Evolutionary conservation across 495 filamentous ascomycete genomes (phyloP), one percentile per base, ranked within the genome.

Genomic region (Wilcoxina mikolae): DNA sequence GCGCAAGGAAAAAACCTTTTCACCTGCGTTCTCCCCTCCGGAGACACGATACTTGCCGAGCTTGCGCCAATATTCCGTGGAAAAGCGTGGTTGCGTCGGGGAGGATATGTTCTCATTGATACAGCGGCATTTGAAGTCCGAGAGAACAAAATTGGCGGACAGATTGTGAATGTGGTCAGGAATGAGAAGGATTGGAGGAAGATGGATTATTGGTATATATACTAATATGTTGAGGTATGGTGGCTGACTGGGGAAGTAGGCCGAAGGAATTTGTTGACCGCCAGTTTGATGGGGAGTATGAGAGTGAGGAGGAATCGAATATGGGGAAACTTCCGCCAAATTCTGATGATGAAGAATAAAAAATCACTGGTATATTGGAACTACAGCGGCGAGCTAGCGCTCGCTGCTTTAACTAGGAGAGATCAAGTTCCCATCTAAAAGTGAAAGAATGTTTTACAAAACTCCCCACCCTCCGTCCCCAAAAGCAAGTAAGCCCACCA

Each of bases 151-250:
- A 74, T 95, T 7, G 73, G 76, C 45, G 91, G 89, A 15, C 85
- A 94, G 68, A 94, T 98, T 64, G 74, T 93, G 60, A 95, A 95
- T 65, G 79, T 98, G 10, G 87, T 98, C 35, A 72, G 84, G 45
- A 84, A 94, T 64, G 91, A 95, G 71, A 91, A 84, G 71, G 73
- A 72, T 29, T 98, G 91, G 91, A 79, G 89, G 56, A 93, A 90
- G 70, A 78, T 82, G 70, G 63, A 71, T n/a, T 98, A 87, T 64
- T 96, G 91, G 91, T 93, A 62, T 60, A 76, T 70, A 58, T 38
- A 22, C n/a, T 35, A 5, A 35, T 7, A 7, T 33, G 26, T 57
- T 48, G 45, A 22, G 24, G n/a, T 1, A 17, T 26, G 31, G 23
- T 4, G 10, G 43, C 43, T 46, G 28, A 28, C 12, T 15, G 52